These are phyloP conservation scores for Ogataea sp. DNA, from an alignment of 805 yeast species.

Conservation along the genomic window DNA sequence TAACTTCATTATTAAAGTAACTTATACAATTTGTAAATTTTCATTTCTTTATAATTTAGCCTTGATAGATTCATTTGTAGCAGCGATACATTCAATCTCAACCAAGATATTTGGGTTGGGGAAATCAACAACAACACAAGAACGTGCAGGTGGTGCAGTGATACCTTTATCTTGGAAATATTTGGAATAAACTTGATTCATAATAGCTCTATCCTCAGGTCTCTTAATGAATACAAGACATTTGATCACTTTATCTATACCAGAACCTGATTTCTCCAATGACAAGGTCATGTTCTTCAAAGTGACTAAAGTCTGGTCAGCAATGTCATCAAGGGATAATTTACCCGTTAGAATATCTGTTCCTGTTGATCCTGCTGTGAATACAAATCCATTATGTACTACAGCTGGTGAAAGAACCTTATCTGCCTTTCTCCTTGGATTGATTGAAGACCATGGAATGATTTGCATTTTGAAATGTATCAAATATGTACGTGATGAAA, in stretches of 20 bases:
- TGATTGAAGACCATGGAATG: neutral
- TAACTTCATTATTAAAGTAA: neutral
- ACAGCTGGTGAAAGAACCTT: conserved; percentile 32
- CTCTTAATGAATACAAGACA: conserved; percentile 40
- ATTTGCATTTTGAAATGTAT: neutral
- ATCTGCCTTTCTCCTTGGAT: neutral
- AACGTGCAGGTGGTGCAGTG: conserved; percentile 46
- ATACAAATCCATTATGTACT: conserved; percentile 32
- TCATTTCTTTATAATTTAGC: neutral
- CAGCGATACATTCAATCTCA: conserved; percentile 39
- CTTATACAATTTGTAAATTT: too few species aligned
- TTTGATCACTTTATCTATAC: conserved; percentile 37
- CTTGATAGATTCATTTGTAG: neutral
- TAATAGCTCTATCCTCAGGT: conserved; percentile 30
- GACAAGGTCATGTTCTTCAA: conserved; percentile 33
- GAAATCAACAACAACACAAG: conserved; percentile 43
- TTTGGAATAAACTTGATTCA: conserved; percentile 39
- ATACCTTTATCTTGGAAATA: conserved; percentile 30
- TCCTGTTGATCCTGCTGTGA: conserved; percentile 43
- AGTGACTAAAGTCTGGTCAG: conserved; percentile 37
- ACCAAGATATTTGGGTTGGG: conserved; percentile 40
- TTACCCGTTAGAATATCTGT: conserved; percentile 17
- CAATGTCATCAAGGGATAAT: conserved; percentile 14
- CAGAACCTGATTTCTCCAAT: conserved; percentile 36
- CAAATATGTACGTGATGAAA: neutral